Evolutionary conservation across 805 yeast species (phyloP).

Genomic region (Schizosaccharomyces cryophilus): DNA sequence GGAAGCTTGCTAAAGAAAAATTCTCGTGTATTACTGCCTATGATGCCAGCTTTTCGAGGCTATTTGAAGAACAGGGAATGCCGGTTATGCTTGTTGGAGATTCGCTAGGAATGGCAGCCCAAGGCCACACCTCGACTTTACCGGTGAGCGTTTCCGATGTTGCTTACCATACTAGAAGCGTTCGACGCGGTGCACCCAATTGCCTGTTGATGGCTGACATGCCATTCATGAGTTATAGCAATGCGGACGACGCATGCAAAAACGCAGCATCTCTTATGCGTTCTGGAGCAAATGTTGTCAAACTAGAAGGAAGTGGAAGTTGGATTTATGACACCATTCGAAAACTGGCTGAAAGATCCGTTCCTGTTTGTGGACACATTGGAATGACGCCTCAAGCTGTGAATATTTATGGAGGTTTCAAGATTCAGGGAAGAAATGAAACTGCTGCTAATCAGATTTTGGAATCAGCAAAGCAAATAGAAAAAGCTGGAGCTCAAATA

Average conservation of each 20-base stretch:
- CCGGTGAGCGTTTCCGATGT: constrained; percentile 56
- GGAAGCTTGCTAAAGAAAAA: not conserved
- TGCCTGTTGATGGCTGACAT: constrained; percentile 48
- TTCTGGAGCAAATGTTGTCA: constrained; percentile 36
- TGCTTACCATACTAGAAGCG: constrained; percentile 50
- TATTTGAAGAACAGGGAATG: constrained; percentile 14
- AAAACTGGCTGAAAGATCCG: constrained; percentile 39
- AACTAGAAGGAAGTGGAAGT: constrained; percentile 66
- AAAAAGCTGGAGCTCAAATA: constrained; percentile 52
- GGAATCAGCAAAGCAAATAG: constrained; percentile 44
- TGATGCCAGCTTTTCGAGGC: constrained; percentile 23
- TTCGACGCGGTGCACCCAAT: constrained; percentile 37
- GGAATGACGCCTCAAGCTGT: constrained; percentile 82
- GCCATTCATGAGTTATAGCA: constrained; percentile 73
- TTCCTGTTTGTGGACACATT: constrained; percentile 76
- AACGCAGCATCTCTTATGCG: constrained; percentile 32
- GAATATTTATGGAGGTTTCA: constrained; percentile 61
- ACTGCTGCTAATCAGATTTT: constrained; percentile 30
- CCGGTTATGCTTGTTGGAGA: constrained; percentile 73
- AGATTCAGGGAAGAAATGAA: constrained; percentile 48
- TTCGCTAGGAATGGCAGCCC: constrained; percentile 73
- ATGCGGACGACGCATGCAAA: constrained; percentile 35
- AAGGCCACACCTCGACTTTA: constrained; percentile 48
- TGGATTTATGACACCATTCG: constrained; percentile 30
- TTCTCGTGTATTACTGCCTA: constrained; percentile 54